Evolutionary conservation across 768 basidiomycete genomes (phyloP).

Genomic region (Tremella fuciformis): DNA sequence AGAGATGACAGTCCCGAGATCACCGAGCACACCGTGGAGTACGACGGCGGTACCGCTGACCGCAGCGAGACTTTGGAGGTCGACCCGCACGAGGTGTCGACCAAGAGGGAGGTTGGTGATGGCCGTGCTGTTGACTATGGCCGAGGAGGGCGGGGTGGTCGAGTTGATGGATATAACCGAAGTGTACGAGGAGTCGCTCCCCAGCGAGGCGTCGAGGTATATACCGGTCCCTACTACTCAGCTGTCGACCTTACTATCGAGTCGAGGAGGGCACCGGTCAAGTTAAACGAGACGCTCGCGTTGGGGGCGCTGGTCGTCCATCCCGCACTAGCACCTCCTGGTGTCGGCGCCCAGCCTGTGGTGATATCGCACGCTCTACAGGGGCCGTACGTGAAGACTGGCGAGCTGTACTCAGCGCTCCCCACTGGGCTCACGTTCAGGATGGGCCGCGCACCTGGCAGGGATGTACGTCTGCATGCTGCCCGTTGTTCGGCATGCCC

Average conservation of each 20-base stretch:
- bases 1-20: slow-evolving; percentile 16
- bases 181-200: neutral
- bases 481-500: too few relatives aligned
- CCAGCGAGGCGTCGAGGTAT: neutral
- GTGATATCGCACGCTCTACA: too few relatives aligned
- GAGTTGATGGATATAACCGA: slow-evolving; percentile 14
- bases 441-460: too few relatives aligned
- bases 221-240: too few relatives aligned
- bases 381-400: too few relatives aligned
- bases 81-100: slow-evolving; percentile 17
- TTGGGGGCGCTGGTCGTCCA: neutral
- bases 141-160: slow-evolving; percentile 10
- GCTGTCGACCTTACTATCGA: too few relatives aligned
- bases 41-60: neutral
- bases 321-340: too few relatives aligned
- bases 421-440: too few relatives aligned
- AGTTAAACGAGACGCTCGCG: slow-evolving; percentile 27
- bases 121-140: neutral
- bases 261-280: slow-evolving; percentile 24
- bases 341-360: too few relatives aligned
- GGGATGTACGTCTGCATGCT: too few relatives aligned
- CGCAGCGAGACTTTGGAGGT: slow-evolving; percentile 10
- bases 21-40: slow-evolving; percentile 23
- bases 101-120: slow-evolving; percentile 23
- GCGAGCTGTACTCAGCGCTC: too few relatives aligned